These are phyloP conservation scores for Vicia villosa DNA, from an alignment of 306 rosid species.

Conservation along the genomic window DNA sequence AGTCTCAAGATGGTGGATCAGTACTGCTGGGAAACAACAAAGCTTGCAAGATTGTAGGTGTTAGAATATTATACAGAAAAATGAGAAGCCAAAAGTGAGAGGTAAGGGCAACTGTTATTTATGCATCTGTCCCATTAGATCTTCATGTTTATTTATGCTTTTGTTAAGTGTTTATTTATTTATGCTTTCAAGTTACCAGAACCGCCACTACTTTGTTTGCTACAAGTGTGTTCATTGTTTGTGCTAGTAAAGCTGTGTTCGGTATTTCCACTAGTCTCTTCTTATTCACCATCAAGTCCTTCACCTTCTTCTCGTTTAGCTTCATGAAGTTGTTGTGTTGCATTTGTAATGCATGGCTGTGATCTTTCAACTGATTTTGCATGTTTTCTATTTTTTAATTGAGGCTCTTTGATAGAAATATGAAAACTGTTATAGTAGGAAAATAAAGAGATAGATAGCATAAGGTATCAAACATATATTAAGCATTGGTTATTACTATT, in stretches of 20 bases:
- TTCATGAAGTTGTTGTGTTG: constrained; percentile 32
- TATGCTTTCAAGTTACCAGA: constrained; percentile 85
- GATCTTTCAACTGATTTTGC: constrained; percentile 41
- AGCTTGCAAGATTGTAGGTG: too few relatives aligned
- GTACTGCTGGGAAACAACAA: too few relatives aligned
- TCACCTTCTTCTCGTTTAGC: constrained; percentile 57
- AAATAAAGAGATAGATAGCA: constrained; percentile 17
- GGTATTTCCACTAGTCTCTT: constrained; percentile 85
- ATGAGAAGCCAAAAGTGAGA: too few relatives aligned
- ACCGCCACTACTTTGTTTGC: constrained; percentile 73
- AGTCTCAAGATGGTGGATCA: too few relatives aligned
- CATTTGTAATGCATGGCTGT: background rate
- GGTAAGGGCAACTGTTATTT: too few relatives aligned
- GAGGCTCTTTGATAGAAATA: background rate
- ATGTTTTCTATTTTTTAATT: constrained; percentile 21
- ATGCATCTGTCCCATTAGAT: too few relatives aligned
- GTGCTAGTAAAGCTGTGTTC: constrained; percentile 72
- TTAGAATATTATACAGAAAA: too few relatives aligned
- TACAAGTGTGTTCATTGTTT: constrained; percentile 72
- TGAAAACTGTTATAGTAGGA: background rate
- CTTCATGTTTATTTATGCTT: too few relatives aligned
- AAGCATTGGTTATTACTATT: background rate
- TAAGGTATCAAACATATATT: background rate
- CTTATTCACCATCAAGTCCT: constrained; percentile 59
- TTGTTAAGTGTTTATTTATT: too few relatives aligned